phyloP scores from a whole-genome alignment of 345 rosid species.

The Reutealis trisperma region DNA sequence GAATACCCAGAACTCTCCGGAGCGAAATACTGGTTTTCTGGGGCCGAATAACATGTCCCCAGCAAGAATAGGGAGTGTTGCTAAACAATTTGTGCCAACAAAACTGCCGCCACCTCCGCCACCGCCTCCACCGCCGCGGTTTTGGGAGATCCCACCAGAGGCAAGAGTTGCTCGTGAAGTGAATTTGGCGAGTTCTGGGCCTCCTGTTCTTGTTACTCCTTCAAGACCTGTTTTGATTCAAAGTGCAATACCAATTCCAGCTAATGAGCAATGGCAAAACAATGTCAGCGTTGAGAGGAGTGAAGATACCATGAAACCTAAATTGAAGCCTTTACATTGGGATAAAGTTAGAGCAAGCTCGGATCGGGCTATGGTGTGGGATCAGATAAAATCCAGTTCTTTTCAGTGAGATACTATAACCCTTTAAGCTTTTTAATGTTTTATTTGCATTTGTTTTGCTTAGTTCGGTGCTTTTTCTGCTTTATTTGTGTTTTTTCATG shows the following conservation, averaged over 20 bases:
- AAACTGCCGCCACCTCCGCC: conserved; percentile 82
- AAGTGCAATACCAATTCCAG: conserved; percentile 11
- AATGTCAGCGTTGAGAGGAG: conserved; percentile 36
- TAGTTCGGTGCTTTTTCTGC: neutral
- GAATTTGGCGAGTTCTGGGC: conserved; percentile 27
- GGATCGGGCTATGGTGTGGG: conserved; percentile 93
- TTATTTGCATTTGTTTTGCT: neutral
- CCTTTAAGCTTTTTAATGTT: conserved; percentile 4
- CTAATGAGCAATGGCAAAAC: conserved; percentile 25
- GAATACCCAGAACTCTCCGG: conserved; percentile 10
- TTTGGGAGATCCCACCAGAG: conserved; percentile 51
- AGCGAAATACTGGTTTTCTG: conserved; percentile 16
- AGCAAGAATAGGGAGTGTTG: conserved; percentile 20
- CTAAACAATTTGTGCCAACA: conserved; percentile 20
- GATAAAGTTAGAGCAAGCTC: conserved; percentile 97
- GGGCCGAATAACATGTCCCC: conserved; percentile 26
- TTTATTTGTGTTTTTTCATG: neutral
- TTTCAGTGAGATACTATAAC: conserved; percentile 67
- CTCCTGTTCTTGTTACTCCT: conserved; percentile 44
- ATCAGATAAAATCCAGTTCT: conserved; percentile 83
- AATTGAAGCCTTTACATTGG: conserved; percentile 94
- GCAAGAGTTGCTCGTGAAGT: conserved; percentile 5
- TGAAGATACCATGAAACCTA: conserved; percentile 64
- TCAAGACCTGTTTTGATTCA: conserved; percentile 38
- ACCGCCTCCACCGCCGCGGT: conserved; percentile 58